Evolutionary conservation across 371 early-diverging fungal genomes (phyloP).

Genomic region (Rhizopus delemar): DNA sequence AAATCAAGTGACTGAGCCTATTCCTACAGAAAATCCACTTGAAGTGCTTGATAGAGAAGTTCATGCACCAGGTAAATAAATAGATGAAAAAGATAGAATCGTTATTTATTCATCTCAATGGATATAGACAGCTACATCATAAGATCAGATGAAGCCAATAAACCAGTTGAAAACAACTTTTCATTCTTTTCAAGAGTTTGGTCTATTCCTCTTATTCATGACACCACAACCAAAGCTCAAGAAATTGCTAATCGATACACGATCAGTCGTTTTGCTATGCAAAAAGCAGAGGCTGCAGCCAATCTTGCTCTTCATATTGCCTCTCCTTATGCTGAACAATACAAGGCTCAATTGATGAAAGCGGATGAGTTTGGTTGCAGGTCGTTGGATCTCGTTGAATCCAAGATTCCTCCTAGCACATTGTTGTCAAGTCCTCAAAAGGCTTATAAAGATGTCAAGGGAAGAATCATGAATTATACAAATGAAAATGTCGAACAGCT

Average conservation of each 20-base stretch:
- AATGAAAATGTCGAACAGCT: constrained; percentile 36
- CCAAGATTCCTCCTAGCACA: constrained; percentile 58
- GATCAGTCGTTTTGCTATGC: constrained; percentile 56
- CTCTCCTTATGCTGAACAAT: constrained; percentile 47
- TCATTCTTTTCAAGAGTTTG: constrained; percentile 51
- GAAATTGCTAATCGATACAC: constrained; percentile 57
- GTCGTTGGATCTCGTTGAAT: constrained; percentile 66
- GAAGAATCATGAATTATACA: constrained; percentile 32
- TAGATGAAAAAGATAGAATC: neutral
- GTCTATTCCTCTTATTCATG: constrained; percentile 63
- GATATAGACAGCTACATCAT: constrained; percentile 14
- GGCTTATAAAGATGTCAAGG: constrained; percentile 20
- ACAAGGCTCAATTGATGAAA: constrained; percentile 51
- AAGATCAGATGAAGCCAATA: constrained; percentile 23
- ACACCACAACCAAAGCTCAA: constrained; percentile 52
- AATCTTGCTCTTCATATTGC: constrained; percentile 46
- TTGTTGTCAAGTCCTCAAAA: constrained; percentile 47
- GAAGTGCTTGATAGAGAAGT: constrained; percentile 24
- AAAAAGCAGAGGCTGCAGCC: constrained; percentile 48
- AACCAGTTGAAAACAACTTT: constrained; percentile 6
- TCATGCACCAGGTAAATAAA: constrained; percentile 18
- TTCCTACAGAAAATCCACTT: constrained; percentile 21
- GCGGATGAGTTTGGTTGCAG: constrained; percentile 62
- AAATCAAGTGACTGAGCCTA: neutral
- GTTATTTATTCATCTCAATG: neutral